Conservation (phyloP, 257 asterid species). For the Solanum pennellii region DNA sequence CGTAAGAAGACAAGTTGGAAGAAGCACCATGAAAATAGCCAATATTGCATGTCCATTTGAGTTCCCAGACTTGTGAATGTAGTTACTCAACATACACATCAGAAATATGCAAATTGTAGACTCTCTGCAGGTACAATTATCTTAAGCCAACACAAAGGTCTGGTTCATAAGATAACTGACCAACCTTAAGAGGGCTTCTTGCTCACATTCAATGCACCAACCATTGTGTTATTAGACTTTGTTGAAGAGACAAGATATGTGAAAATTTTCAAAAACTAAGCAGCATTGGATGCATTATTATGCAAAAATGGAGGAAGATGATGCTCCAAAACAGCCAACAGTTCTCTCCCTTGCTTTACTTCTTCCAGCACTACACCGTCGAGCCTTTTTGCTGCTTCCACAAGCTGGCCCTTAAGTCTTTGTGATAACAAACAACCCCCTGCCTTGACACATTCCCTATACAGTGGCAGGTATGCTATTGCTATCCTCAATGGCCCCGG, state of each 20-base stretch:
- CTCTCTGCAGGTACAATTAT: neutral
- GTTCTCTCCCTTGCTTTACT: slow-evolving; percentile 51
- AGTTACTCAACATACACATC: neutral
- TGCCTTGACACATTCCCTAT: slow-evolving; percentile 70
- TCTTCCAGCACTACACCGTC: slow-evolving; percentile 48
- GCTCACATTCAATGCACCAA: neutral
- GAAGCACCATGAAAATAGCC: neutral
- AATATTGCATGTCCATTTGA: neutral
- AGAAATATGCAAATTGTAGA: neutral
- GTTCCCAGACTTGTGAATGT: neutral
- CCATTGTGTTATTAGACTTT: neutral
- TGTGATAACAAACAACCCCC: slow-evolving; percentile 78
- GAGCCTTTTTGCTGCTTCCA: slow-evolving; percentile 64
- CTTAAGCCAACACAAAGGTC: neutral
- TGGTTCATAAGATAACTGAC: neutral
- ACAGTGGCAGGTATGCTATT: slow-evolving; percentile 81
- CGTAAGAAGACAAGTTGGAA: neutral
- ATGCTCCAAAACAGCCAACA: slow-evolving; percentile 73
- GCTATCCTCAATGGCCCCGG: slow-evolving; percentile 86
- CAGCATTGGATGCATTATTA: slow-evolving; percentile 21
- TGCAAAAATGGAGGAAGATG: slow-evolving; percentile 76
- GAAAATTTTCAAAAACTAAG: neutral
- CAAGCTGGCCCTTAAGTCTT: slow-evolving; percentile 70
- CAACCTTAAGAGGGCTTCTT: neutral
- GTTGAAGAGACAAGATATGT: neutral